Evolutionary conservation across 2,329 filamentous ascomycete species (phyloP).

Genomic region (Helotiales sp.): DNA sequence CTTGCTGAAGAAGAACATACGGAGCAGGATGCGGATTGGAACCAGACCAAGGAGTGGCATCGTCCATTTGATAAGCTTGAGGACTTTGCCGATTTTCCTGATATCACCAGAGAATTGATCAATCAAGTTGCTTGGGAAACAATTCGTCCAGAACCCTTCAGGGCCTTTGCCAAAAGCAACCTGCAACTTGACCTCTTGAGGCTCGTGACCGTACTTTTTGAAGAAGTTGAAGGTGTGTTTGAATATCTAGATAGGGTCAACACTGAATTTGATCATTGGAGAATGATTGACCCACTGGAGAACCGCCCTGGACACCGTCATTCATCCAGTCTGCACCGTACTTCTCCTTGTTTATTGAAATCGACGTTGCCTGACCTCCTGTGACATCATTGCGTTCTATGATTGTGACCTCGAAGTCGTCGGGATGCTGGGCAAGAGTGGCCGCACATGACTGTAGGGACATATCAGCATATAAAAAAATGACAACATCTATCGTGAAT

Average conservation of each 20-base stretch:
- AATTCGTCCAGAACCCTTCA: conserved; percentile 68
- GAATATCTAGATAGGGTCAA: conserved; percentile 55
- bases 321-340: conserved; percentile 66
- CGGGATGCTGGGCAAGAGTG: conserved; percentile 67
- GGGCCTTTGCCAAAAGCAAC: conserved; percentile 65
- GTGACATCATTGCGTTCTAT: conserved; percentile 63
- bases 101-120: conserved; percentile 61
- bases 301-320: conserved; percentile 67
- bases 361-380: conserved; percentile 65
- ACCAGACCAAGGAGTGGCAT: conserved; percentile 64
- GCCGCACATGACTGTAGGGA: conserved; percentile 63
- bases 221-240: conserved; percentile 72
- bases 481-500: too few species aligned
- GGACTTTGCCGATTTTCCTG: conserved; percentile 58
- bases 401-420: conserved; percentile 68
- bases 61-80: conserved; percentile 63
- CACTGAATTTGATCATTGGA: conserved; percentile 41
- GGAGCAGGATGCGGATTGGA: conserved; percentile 68
- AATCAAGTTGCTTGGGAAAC: conserved; percentile 64
- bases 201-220: conserved; percentile 57
- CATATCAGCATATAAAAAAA: too few species aligned
- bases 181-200: conserved; percentile 64
- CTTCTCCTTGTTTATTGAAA: conserved; percentile 59
- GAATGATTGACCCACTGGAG: conserved; percentile 35
- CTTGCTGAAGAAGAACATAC: conserved; percentile 69